Evolutionary conservation across 139 green algal genomes (phyloP), one percentile per base, ranked within the genome.

Genomic region (Ostreobium quekettii): DNA sequence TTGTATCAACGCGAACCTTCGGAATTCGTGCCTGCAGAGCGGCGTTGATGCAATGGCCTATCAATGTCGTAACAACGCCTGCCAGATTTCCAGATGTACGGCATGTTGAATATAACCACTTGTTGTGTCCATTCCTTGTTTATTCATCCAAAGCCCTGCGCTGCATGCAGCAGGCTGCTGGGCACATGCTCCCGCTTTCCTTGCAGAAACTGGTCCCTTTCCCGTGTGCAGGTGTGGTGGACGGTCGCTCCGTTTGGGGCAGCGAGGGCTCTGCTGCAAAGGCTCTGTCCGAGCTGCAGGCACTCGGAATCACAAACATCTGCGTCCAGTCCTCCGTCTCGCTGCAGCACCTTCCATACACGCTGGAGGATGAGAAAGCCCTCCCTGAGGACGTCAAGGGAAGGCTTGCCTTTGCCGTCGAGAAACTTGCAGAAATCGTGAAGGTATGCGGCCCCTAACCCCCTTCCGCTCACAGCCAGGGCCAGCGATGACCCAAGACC

Each of bases 311-410:
- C 39, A 29, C 58, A 28, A 64, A 46, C 37, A 64, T 74, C 37
- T 46, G 19, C 31, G 72, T 89, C 56, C 81, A 85, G 72, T 77
- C 73, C 30, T 88, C 76, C 33, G 84, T 77, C 0, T 84, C 86
- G 1, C 84, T 96, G 48, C 87, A 90, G 80, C 89, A 95, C 74
- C 70, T 95, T 57, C 88, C 89, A 26, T 83, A 83, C 70, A 77
- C 88, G 76, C 39, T 83, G 29, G 33, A 63, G 22, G 47, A 65
- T n/a, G 88, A 95, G 77, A 66, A 62, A 4, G 69, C 47, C 28
- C 60, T 79, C 37, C 61, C 77, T 35, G 29, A 37, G 11, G 37
- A 60, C 26, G 47, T 80, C 24, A n/a, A 35, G 6, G 0, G 7
- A 7, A 4, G 60, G 7, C 60, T 96, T 67, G 78, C 81, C 29